Evolutionary conservation across 495 filamentous ascomycete genomes (phyloP).

Genomic region (Bacidia rubella): DNA sequence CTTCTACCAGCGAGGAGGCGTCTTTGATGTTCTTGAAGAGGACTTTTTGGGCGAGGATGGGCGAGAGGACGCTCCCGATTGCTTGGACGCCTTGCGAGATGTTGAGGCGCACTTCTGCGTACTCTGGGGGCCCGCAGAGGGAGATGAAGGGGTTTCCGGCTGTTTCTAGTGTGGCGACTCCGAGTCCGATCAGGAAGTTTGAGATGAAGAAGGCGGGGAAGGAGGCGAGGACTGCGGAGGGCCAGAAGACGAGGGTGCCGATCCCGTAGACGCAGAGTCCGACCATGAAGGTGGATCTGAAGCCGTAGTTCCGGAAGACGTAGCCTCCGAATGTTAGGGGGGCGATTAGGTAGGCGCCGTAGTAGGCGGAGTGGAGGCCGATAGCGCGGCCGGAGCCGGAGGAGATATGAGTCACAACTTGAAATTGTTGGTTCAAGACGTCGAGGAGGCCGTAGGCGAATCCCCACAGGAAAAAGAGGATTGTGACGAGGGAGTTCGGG

Average conservation of each 20-base stretch:
- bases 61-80: conserved; percentile 47
- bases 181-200: conserved; percentile 54
- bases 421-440: conserved; percentile 52
- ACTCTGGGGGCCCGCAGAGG: conserved; percentile 52
- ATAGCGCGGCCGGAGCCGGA: conserved; percentile 34
- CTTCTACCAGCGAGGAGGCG: conserved; percentile 44
- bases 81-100: conserved; percentile 58
- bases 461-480: conserved; percentile 79
- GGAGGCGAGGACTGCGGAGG: conserved; percentile 52
- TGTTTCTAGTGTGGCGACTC: conserved; percentile 49
- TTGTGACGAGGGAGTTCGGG: conserved; percentile 48
- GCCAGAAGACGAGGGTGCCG: conserved; percentile 60
- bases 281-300: conserved; percentile 51
- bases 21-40: conserved; percentile 41
- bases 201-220: conserved; percentile 51
- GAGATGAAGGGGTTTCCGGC: conserved; percentile 56
- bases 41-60: conserved; percentile 46
- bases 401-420: conserved; percentile 33
- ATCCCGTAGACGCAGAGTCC: conserved; percentile 51
- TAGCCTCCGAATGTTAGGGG: conserved; percentile 45
- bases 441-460: conserved; percentile 75
- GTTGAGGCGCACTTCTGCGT: conserved; percentile 52
- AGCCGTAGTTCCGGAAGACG: conserved; percentile 49
- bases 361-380: conserved; percentile 53
- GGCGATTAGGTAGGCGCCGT: conserved; percentile 44